Evolutionary conservation across 169 alveolate species (phyloP).

Genomic region (Eimeria maxima): DNA sequence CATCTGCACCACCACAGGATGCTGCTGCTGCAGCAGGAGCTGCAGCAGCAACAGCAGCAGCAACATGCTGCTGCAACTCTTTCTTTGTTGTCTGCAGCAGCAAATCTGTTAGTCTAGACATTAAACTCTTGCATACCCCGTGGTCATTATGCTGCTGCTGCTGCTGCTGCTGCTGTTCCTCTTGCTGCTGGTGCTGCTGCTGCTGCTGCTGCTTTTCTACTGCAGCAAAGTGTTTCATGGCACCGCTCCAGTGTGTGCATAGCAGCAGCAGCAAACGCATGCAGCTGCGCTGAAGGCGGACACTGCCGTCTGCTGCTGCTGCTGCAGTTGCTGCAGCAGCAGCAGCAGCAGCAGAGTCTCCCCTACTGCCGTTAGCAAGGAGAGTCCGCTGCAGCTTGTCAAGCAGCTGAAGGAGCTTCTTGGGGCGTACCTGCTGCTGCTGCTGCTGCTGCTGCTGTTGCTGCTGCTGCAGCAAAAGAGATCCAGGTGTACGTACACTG

Average conservation of each 20-base stretch:
- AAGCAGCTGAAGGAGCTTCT: no score
- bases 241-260: constrained; percentile 27
- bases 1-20: constrained; percentile 12
- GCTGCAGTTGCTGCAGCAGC: not conserved
- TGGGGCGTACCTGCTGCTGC: no score
- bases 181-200: constrained; percentile 30
- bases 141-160: not conserved
- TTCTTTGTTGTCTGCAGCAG: not conserved
- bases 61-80: constrained; percentile 31
- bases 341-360: no score
- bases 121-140: not conserved
- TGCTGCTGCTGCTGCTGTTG: no score
- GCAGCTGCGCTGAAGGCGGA: constrained; percentile 19
- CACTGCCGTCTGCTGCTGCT: not conserved
- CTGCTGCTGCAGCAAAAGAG: constrained; percentile 10
- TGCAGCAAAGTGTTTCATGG: constrained; percentile 45
- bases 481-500: constrained; percentile 1
- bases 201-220: constrained; percentile 43
- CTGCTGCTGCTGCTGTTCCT: constrained; percentile 8
- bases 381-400: no score
- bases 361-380: no score
- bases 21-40: not conserved
- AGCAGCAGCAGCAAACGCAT: constrained; percentile 1
- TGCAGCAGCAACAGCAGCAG: constrained; percentile 37
- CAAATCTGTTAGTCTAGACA: not conserved